Evolutionary conservation across 2,329 filamentous ascomycete genomes (phyloP).

Genomic region (Aspergillus tamarii): DNA sequence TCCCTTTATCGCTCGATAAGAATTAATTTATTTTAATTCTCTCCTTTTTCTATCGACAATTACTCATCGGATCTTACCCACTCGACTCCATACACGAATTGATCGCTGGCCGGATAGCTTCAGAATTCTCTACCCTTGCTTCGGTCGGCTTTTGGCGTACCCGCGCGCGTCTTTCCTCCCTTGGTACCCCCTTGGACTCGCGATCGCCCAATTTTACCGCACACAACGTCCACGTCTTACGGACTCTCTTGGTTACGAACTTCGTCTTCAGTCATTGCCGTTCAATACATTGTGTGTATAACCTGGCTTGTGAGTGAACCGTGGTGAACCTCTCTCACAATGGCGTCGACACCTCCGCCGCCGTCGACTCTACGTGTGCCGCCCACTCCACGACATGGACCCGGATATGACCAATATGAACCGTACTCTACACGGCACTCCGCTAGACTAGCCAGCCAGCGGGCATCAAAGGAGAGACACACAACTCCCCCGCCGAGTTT

Average conservation of each 20-base stretch:
- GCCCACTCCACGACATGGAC: conserved; percentile 49
- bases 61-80: neutral
- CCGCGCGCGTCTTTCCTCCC: conserved; percentile 23
- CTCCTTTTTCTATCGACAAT: neutral
- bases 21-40: neutral
- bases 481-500: conserved; percentile 37
- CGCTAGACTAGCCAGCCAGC: conserved; percentile 42
- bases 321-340: conserved; percentile 23
- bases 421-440: conserved; percentile 46
- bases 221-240: neutral
- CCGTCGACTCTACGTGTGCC: conserved; percentile 44
- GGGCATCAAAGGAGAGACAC: conserved; percentile 29
- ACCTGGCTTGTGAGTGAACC: neutral
- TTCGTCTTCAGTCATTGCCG: neutral
- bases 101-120: neutral
- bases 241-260: neutral
- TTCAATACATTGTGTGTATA: neutral
- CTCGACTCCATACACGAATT: neutral
- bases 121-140: conserved; percentile 10
- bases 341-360: conserved; percentile 52
- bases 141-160: conserved; percentile 17
- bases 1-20: conserved; percentile 6
- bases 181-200: conserved; percentile 17
- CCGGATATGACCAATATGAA: conserved; percentile 47
- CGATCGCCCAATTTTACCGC: conserved; percentile 4